These are phyloP conservation scores for Oleoguttula mirabilis DNA, from an alignment of 495 filamentous ascomycete species.

Conservation along the genomic window DNA sequence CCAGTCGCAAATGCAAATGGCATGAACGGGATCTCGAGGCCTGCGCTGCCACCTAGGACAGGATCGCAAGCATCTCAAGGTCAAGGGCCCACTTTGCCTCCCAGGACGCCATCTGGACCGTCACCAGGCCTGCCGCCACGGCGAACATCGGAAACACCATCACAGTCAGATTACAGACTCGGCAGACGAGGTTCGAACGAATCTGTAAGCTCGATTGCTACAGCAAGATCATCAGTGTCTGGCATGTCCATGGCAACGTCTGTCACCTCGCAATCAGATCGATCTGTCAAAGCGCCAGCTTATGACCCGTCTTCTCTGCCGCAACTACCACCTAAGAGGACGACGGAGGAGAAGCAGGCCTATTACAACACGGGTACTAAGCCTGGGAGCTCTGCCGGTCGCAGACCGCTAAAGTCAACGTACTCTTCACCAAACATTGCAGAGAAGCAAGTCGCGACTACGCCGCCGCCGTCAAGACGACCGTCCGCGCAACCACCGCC, in stretches of 20 bases:
- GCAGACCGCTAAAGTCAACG: constrained; percentile 16
- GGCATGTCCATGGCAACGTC: constrained; percentile 23
- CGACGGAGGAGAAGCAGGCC: constrained; percentile 20
- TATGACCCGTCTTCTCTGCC: constrained; percentile 30
- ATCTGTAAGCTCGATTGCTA: constrained; percentile 28
- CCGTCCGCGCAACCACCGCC: constrained; percentile 6
- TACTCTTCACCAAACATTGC: constrained; percentile 12
- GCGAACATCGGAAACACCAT: constrained; percentile 29
- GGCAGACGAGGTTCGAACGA: constrained; percentile 24
- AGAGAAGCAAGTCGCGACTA: constrained; percentile 3
- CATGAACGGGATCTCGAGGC: constrained; percentile 26
- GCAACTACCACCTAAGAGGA: constrained; percentile 26
- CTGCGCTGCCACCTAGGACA: constrained; percentile 37
- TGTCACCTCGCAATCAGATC: constrained; percentile 15
- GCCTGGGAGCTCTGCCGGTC: not conserved
- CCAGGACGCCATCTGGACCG: constrained; percentile 35
- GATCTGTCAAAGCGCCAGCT: constrained; percentile 25
- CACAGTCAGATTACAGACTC: constrained; percentile 23
- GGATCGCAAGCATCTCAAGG: constrained; percentile 23
- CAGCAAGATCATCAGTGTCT: constrained; percentile 22
- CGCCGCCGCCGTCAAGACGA: constrained; percentile 4
- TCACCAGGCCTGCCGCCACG: constrained; percentile 35
- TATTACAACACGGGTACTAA: constrained; percentile 8
- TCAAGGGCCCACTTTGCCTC: constrained; percentile 36
- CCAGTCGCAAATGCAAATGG: constrained; percentile 17